Evolutionary conservation across 768 basidiomycete genomes (phyloP).

Genomic region (Leccinellum albellum): DNA sequence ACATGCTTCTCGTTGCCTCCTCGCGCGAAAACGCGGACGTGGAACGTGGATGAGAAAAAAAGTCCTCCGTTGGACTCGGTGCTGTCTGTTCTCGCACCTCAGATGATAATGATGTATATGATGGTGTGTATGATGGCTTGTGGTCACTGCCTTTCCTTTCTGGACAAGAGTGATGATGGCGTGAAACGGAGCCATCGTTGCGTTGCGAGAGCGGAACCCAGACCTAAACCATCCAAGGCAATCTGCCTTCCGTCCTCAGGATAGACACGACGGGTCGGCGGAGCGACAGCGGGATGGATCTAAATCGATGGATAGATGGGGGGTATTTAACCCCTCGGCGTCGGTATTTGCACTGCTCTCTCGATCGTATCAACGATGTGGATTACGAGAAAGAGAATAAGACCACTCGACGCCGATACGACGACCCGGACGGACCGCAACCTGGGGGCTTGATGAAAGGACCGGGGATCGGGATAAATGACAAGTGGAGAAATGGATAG

Average conservation of each 20-base stretch:
- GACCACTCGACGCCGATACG: background rate
- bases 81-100: background rate
- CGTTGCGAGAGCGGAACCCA: background rate
- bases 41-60: too few relatives aligned
- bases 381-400: background rate
- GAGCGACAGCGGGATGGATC: background rate
- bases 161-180: background rate
- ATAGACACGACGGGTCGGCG: slow-evolving; percentile 7
- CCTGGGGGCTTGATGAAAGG: background rate
- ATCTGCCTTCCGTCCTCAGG: background rate
- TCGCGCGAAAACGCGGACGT: background rate
- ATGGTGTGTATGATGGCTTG: background rate
- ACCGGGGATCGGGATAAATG: background rate
- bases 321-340: too few relatives aligned
- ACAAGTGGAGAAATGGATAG: background rate
- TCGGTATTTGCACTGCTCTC: background rate
- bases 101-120: background rate
- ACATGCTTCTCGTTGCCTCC: slow-evolving; percentile 12
- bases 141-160: background rate
- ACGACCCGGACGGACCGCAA: too few relatives aligned
- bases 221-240: background rate
- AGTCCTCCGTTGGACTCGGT: background rate
- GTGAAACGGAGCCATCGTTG: background rate
- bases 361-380: background rate
- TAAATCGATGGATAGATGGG: background rate